A percentile compares a stretch with the other conserved stretches of the same genome.
These are phyloP conservation scores for Huntiella abstrusa DNA, from an alignment of 2,329 filamentous ascomycete species.

Conservation along the genomic window DNA sequence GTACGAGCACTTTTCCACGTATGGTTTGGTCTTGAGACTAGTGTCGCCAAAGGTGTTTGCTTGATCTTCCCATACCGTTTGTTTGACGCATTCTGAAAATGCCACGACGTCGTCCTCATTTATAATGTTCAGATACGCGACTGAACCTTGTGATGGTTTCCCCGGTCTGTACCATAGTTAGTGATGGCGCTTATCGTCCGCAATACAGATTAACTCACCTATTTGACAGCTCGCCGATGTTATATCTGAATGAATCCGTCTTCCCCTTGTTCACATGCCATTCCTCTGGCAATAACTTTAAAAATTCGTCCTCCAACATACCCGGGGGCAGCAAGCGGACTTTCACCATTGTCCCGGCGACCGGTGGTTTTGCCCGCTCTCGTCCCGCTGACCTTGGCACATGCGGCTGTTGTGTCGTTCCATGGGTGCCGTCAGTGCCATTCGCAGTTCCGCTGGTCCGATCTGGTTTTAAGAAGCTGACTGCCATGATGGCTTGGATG, in stretches of 20 bases:
- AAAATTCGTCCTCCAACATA: slow-evolving; percentile 63
- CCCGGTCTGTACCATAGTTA: slow-evolving; percentile 39
- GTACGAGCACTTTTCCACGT: slow-evolving; percentile 66
- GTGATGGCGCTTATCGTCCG: not conserved
- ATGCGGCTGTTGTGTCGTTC: not conserved
- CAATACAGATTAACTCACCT: slow-evolving; percentile 5
- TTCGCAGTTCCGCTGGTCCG: too few species aligned
- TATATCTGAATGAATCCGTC: slow-evolving; percentile 64
- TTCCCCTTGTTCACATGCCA: slow-evolving; percentile 70
- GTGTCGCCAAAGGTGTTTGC: slow-evolving; percentile 55
- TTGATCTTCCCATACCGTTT: slow-evolving; percentile 58
- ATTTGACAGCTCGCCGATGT: slow-evolving; percentile 52
- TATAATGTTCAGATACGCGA: slow-evolving; percentile 69
- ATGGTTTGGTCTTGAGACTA: slow-evolving; percentile 58
- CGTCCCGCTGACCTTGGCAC: not conserved
- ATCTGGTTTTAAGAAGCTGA: too few species aligned
- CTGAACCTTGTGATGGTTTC: slow-evolving; percentile 63
- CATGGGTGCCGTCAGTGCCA: too few species aligned
- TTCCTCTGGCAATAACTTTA: slow-evolving; percentile 50
- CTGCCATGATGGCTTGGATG: too few species aligned
- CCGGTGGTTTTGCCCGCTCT: slow-evolving; percentile 13
- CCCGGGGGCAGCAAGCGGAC: slow-evolving; percentile 73
- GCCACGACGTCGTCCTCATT: slow-evolving; percentile 46
- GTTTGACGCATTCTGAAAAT: slow-evolving; percentile 53
- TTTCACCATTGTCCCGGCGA: slow-evolving; percentile 58